Base-by-base conservation (phyloP, 2,329 filamentous ascomycete species). In the Colletotrichum lini region DNA sequence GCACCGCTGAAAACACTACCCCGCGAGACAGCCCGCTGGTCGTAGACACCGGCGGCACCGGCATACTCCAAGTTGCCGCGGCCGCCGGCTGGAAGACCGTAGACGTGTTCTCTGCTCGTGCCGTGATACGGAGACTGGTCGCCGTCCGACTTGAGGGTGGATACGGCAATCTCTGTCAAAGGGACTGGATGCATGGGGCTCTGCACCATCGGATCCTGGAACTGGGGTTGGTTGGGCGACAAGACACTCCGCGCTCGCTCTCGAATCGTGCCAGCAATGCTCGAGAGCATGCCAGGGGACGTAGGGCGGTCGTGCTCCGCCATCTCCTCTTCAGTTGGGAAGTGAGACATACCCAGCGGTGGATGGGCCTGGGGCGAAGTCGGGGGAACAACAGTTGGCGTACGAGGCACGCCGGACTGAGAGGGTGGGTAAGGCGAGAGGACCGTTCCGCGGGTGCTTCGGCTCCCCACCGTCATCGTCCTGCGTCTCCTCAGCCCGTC, bases 341-440 rank as follows among this genome's bases (percentile, higher is more conserved):
- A 94, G 45, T 90, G 90, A 0, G 94, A 93, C 94, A 98, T 97
- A 58, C 96, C 96, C 10, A 98, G 83, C 0, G 95, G 95, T 2
- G 93, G 94, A 78, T 96, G 93, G 0, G 61, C 70, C 45, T 47
- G 40, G 8, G 70, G 70, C 4, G 70, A 61, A 9, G 38, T 47
- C 5, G 70, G 63, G n/a, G 53, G 54, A 6, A 72, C 50, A 72
- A 73, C 65, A n/a, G 61, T 63, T 70, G 77, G 65, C 53, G 74
- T 65, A 73, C 76, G 76, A 65, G 80, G 74, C 73, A 81, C 70
- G 21, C 64, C 64, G 3, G 65, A 62, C 8, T 67, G 69, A 8
- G 65, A 49, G 7, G 30, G 3, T 26, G 67, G 70, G 26, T 60
- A 65, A 35, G 66, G 66, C 5, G 70, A 72, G 23, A 40, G 65